Evolutionary conservation across 441 rosid genomes (phyloP), one percentile per base, ranked within the genome.

Genomic region (Adansonia madagascariensis): DNA sequence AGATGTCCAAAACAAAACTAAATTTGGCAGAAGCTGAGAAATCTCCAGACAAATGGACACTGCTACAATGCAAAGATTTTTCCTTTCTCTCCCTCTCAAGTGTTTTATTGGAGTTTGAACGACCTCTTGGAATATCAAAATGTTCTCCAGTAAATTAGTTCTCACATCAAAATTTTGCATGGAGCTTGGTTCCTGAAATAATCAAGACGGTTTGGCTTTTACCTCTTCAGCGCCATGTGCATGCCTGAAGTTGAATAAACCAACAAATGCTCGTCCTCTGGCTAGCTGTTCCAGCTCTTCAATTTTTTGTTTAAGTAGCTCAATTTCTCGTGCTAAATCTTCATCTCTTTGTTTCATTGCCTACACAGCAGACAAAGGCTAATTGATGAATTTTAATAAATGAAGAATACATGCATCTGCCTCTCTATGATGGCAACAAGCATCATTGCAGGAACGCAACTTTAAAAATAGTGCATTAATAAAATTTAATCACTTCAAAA

Each of bases 201-300:
- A 69, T 77, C 67, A 85, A n/a, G 56, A 67, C 2, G 84, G 76
- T 57, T 78, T 79, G 27, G 64, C 78, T 46, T 85, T 85, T 20
- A 46, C 84, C 74, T 69, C 77, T 75, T 82, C 82, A 1, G 61
- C 0, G 2, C n/a, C 43, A 75, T 60, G 27, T 15, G 73, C 77
- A 67, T 75, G 85, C 77, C 76, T 84, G 70, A 83, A 64, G 83
- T 82, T 61, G 76, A 88, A 77, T 15, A 89, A 57, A 41, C 90
- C 90, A n/a, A 74, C 24, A 41, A 90, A 81, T 69, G 91, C 89
- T 57, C 80, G 88, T 56, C 83, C 81, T 73, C 75, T 84, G 20
- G 89, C 88, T 56, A 85, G 88, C 75, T 83, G 84, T 81, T 91
- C 96, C 1, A 91, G 72, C 79, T 90, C 90, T 76, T 80, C 81